Percentiles rank a stretch among this genome's conserved stretches.
Conservation (phyloP, 129 eudicot species). For the Flaveria robusta region DNA sequence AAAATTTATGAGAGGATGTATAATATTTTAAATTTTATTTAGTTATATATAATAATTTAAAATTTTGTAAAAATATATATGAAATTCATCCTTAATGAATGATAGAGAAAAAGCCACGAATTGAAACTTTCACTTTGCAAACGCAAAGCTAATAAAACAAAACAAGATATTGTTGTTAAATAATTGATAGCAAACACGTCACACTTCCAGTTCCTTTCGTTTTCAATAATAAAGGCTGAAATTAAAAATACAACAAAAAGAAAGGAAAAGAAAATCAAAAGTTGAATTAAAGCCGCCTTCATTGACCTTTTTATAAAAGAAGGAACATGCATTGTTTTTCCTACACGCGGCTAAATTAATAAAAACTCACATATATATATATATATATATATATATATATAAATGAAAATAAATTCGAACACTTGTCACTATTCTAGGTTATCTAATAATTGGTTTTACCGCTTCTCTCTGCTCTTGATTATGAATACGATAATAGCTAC, state of each 20-base stretch:
- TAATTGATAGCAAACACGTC: constrained; percentile 29
- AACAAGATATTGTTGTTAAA: constrained; percentile 7
- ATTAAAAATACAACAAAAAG: background rate
- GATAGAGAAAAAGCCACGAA: background rate
- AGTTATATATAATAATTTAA: too few species aligned
- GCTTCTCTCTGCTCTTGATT: too few species aligned
- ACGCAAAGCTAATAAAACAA: constrained; percentile 19
- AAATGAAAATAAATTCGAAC: too few species aligned
- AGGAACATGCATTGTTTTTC: too few species aligned
- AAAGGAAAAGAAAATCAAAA: background rate
- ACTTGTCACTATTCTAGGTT: too few species aligned
- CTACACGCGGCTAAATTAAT: too few species aligned
- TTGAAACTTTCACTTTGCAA: background rate
- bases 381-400: too few species aligned
- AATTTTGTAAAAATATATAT: background rate
- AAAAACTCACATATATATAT: too few species aligned
- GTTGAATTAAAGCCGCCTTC: constrained; percentile 34
- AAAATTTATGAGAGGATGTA: too few species aligned
- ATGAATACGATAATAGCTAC: too few species aligned
- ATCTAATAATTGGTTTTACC: too few species aligned
- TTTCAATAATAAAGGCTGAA: constrained; percentile 21
- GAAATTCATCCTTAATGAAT: background rate
- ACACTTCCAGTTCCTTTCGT: constrained; percentile 33
- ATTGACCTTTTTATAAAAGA: constrained; percentile 14
- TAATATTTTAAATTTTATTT: too few species aligned